Conservation (phyloP, 1,139 yeast genomes). For the Suhomyces bolitotheri region DNA sequence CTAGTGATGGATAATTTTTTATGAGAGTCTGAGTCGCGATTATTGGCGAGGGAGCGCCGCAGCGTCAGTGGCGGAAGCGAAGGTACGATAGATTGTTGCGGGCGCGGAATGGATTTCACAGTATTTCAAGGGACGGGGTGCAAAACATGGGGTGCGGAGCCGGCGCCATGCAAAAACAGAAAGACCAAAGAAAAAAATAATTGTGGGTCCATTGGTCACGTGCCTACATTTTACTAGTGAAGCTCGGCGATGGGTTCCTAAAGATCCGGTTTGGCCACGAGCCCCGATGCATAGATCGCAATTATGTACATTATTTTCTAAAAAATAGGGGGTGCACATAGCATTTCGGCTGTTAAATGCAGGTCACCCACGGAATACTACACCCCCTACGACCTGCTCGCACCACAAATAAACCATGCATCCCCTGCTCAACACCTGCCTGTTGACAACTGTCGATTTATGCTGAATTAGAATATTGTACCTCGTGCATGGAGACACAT, state of each 20-base stretch:
- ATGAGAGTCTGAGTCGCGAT: conserved; percentile 8
- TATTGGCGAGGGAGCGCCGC: conserved; percentile 8
- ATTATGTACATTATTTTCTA: not conserved
- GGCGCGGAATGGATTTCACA: too few relatives aligned
- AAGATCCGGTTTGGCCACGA: not conserved
- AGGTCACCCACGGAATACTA: not conserved
- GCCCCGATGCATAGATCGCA: conserved; percentile 5
- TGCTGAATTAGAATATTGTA: not conserved
- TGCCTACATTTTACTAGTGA: not conserved
- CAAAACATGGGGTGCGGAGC: too few relatives aligned
- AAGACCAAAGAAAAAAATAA: not conserved
- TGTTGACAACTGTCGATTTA: not conserved
- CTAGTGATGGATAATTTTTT: conserved; percentile 3
- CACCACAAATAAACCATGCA: not conserved
- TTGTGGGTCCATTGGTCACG: not conserved
- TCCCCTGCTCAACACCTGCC: not conserved
- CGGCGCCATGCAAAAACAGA: not conserved
- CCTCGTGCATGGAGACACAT: not conserved
- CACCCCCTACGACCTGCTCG: not conserved
- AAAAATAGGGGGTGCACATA: conserved; percentile 3
- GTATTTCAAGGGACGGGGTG: conserved; percentile 8
- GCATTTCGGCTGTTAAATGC: not conserved
- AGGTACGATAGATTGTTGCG: conserved; percentile 7
- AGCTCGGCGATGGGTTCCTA: not conserved
- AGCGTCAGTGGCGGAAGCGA: conserved; percentile 13